These are phyloP conservation scores for Termitomyces sp. DNA, from an alignment of 1,284 basidiomycete genomes.

Conservation along the genomic window DNA sequence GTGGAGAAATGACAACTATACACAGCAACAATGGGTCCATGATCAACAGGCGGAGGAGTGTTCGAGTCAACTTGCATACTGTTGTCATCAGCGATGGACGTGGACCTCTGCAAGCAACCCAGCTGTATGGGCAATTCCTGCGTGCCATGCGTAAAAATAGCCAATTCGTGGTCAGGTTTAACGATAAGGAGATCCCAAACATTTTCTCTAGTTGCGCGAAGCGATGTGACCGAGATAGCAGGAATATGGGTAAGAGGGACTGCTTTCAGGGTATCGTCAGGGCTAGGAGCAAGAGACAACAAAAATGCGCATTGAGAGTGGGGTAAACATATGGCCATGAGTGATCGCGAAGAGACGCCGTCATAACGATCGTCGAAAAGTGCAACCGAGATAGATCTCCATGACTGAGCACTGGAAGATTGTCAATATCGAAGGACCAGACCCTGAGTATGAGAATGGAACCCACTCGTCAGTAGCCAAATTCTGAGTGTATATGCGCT, in stretches of 20 bases:
- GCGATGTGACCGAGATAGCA: slow-evolving; percentile 49
- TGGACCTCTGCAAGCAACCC: slow-evolving; percentile 5
- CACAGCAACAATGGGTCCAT: slow-evolving; percentile 31
- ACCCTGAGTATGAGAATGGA: background rate
- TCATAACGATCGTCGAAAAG: slow-evolving; percentile 67
- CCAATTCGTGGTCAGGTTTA: slow-evolving; percentile 44
- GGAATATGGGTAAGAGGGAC: slow-evolving; percentile 33
- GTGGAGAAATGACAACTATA: slow-evolving; percentile 39
- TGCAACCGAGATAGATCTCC: slow-evolving; percentile 46
- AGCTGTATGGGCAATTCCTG: slow-evolving; percentile 39
- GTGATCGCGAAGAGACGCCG: slow-evolving; percentile 40
- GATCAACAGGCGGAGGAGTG: slow-evolving; percentile 14
- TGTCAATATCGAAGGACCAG: slow-evolving; percentile 5
- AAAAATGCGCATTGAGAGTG: slow-evolving; percentile 40
- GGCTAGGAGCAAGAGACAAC: slow-evolving; percentile 39
- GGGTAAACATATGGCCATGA: slow-evolving; percentile 58
- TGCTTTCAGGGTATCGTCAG: slow-evolving; percentile 40
- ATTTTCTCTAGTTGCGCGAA: slow-evolving; percentile 56
- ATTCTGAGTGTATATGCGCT: slow-evolving; percentile 48
- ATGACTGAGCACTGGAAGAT: slow-evolving; percentile 30
- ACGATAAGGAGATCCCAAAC: slow-evolving; percentile 69
- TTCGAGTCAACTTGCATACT: slow-evolving; percentile 22
- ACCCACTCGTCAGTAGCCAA: slow-evolving; percentile 51
- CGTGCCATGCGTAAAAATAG: slow-evolving; percentile 57
- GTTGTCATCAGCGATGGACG: slow-evolving; percentile 2